phyloP scores from a whole-genome alignment of 2,329 filamentous ascomycete genomes.

The Diaporthe batatas region DNA sequence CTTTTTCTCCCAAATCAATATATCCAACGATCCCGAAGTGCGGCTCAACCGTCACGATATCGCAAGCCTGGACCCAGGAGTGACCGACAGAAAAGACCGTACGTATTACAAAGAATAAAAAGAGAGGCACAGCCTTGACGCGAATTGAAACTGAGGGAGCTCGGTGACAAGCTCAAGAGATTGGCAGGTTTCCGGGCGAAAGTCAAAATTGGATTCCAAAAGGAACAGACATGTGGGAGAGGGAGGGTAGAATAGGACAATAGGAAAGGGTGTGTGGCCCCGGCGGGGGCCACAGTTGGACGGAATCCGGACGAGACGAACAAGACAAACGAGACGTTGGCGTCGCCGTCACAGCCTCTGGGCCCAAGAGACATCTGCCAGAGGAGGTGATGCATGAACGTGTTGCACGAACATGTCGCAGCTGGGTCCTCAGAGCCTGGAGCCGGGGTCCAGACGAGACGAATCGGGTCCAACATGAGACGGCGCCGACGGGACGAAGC shows the following conservation, averaged over 20 bases:
- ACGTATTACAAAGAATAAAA: conserved; percentile 33
- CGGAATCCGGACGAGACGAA: conserved; percentile 28
- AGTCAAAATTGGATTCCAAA: conserved; percentile 25
- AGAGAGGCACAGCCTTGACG: conserved; percentile 39
- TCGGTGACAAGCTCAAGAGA: conserved; percentile 26
- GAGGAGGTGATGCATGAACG: conserved; percentile 14
- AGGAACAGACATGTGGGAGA: conserved; percentile 1
- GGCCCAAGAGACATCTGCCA: background rate
- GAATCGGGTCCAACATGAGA: conserved; percentile 32
- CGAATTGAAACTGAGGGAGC: conserved; percentile 26
- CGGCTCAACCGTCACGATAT: conserved; percentile 27
- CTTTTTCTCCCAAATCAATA: background rate
- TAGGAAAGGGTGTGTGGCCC: conserved; percentile 22
- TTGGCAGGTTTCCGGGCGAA: conserved; percentile 29
- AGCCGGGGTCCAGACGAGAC: conserved; percentile 29
- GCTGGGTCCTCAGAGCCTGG: conserved; percentile 20
- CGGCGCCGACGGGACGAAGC: conserved; percentile 25
- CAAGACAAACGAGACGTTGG: conserved; percentile 13
- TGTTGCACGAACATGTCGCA: conserved; percentile 34
- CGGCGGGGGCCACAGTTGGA: background rate
- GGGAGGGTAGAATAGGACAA: conserved; percentile 20
- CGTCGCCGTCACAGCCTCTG: conserved; percentile 5
- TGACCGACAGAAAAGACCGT: conserved; percentile 22
- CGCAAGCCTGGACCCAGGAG: conserved; percentile 9
- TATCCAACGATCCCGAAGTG: conserved; percentile 23